phyloP scores from a whole-genome alignment of 78 protist species.

The Chrysochromulina tobinii region DNA sequence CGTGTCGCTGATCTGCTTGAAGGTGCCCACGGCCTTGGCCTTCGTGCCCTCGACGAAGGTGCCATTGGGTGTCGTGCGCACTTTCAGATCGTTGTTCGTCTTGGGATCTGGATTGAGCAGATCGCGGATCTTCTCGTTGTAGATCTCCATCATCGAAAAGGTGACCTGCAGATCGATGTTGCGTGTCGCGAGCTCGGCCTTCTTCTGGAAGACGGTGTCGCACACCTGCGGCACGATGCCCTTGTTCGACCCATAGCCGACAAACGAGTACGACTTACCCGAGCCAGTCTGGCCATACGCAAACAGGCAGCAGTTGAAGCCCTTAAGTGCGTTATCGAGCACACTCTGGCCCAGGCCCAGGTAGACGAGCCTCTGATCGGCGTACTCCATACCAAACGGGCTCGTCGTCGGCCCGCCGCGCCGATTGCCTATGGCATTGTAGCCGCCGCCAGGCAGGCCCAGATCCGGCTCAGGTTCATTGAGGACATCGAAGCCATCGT shows the following conservation, averaged over 20 bases:
- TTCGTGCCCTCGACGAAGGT: background rate
- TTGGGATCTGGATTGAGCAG: conserved; percentile 42
- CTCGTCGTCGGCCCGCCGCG: too few species aligned
- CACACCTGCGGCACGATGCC: conserved; percentile 69
- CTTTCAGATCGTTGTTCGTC: background rate
- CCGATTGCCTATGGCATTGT: too few species aligned
- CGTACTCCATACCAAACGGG: too few species aligned
- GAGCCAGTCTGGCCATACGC: conserved; percentile 81
- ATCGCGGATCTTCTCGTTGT: conserved; percentile 72
- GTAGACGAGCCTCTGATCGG: conserved; percentile 37
- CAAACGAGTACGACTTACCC: conserved; percentile 47
- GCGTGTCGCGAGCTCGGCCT: background rate
- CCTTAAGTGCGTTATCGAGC: conserved; percentile 59
- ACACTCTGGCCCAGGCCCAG: conserved; percentile 51
- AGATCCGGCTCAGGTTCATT: too few species aligned
- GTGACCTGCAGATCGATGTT: background rate
- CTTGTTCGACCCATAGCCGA: conserved; percentile 43
- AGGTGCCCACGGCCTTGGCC: conserved; percentile 9
- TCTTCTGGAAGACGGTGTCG: conserved; percentile 55
- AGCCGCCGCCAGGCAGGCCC: too few species aligned
- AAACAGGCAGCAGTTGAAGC: conserved; percentile 71
- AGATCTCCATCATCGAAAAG: conserved; percentile 70
- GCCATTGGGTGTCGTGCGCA: background rate
- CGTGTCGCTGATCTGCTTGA: background rate
- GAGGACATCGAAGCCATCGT: conserved; percentile 5